A percentile compares a stretch with the other conserved stretches of the same genome.
Conservation (phyloP, 2,329 filamentous ascomycete species). For the Fusarium xylarioides region DNA sequence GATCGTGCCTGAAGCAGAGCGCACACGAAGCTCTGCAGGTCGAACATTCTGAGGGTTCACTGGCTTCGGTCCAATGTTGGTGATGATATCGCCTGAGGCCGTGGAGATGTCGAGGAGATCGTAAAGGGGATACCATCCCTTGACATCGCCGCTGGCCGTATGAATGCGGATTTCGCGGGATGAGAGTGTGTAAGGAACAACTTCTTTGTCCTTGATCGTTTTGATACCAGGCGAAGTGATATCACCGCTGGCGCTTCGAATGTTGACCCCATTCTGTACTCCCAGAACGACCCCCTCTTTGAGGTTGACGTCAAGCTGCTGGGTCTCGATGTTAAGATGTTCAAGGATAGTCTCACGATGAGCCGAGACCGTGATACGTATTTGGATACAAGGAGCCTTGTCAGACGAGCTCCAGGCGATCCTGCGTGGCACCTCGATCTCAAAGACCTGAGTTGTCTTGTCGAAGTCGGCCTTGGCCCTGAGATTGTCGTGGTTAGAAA, state of each 20-base stretch:
- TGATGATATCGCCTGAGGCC: conserved; percentile 54
- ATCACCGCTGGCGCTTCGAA: conserved; percentile 52
- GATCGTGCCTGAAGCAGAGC: conserved; percentile 56
- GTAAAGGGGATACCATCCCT: conserved; percentile 61
- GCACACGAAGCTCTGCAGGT: conserved; percentile 53
- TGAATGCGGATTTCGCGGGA: conserved; percentile 53
- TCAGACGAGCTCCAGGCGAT: conserved; percentile 42
- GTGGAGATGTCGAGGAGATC: conserved; percentile 57
- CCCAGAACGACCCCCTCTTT: conserved; percentile 52
- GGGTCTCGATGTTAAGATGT: conserved; percentile 47
- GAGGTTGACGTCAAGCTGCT: conserved; percentile 54
- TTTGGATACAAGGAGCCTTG: conserved; percentile 56
- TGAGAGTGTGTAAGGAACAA: conserved; percentile 52
- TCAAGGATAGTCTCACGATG: conserved; percentile 53
- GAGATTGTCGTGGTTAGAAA: conserved; percentile 56
- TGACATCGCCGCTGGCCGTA: conserved; percentile 56
- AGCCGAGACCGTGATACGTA: conserved; percentile 58
- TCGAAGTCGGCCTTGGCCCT: conserved; percentile 47
- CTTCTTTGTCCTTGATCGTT: conserved; percentile 26
- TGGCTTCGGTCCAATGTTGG: conserved; percentile 53
- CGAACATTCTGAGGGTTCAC: conserved; percentile 47
- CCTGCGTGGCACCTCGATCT: conserved; percentile 51
- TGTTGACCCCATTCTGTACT: conserved; percentile 39
- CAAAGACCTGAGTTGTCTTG: conserved; percentile 49
- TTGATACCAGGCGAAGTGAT: conserved; percentile 49